These are phyloP conservation scores for Bipolaris sorokiniana DNA, from an alignment of 2,329 filamentous ascomycete species.

Conservation along the genomic window DNA sequence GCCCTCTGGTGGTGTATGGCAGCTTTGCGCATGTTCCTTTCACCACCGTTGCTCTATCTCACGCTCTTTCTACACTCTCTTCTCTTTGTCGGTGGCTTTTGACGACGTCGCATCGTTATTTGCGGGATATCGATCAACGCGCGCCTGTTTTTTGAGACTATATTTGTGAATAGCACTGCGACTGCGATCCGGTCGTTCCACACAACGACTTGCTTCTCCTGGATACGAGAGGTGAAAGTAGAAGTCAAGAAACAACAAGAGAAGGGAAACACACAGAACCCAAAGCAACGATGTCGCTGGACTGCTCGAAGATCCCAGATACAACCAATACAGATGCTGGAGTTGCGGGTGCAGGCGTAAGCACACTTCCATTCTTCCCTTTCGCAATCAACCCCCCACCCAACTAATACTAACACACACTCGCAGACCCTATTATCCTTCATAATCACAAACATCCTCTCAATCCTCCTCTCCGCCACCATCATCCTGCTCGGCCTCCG, in stretches of 20 bases:
- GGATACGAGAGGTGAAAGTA: constrained; percentile 27
- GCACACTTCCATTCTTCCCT: constrained; percentile 21
- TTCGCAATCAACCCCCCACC: neutral
- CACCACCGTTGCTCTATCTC: constrained; percentile 2
- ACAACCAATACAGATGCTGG: constrained; percentile 60
- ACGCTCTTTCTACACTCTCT: neutral
- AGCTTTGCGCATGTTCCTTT: neutral
- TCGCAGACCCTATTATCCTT: constrained; percentile 65
- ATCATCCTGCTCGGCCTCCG: constrained; percentile 63
- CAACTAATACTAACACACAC: neutral
- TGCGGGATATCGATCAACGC: too few species aligned
- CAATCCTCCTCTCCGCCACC: constrained; percentile 61
- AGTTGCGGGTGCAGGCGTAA: constrained; percentile 63
- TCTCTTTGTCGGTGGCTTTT: neutral
- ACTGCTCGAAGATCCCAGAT: constrained; percentile 55
- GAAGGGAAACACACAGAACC: neutral
- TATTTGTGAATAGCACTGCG: neutral
- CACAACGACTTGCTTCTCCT: neutral
- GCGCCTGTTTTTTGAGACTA: neutral
- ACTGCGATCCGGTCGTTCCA: neutral
- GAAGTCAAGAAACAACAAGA: neutral
- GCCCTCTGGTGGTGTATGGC: neutral
- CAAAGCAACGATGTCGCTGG: constrained; percentile 20
- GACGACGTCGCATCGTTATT: neutral
- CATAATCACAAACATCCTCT: constrained; percentile 66